Base-by-base conservation (phyloP, 805 yeast genomes). In the Candida alai region DNA sequence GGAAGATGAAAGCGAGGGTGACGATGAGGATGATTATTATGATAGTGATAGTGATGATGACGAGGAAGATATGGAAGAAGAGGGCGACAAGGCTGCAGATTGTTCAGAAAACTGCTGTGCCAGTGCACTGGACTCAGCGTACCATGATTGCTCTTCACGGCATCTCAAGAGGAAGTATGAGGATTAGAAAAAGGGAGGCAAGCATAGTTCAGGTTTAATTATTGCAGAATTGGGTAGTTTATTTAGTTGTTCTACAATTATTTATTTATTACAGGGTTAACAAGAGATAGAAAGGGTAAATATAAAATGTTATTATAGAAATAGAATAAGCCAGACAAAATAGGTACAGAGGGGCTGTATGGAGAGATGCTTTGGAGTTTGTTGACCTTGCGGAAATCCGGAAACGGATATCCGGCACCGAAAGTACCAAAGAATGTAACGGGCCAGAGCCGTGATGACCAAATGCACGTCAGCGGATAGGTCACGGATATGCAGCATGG, bases 141-240 rank as follows among this genome's bases (percentile, higher is more conserved):
- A 27, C 8, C 55, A 52, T 34, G 51, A 54, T 9, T 45, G 58
- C 4, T 49, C 58, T 6, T 54, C 60, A 6, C 62, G 63, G 3
- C 62, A 54, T 43, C 37, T 50, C 25, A 43, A 53, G 35, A 31
- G 51, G 30, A 35, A 46, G 24, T 40, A 39, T 24, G 35, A 26
- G 16, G 19, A 26, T 13, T 26, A 6, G 10, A 26, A 5, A 14
- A 26, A 4, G 17, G 17, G 15, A 24, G 15, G 5, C 13, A 24
- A 24, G 11, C 27, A n/a, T 26, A 16, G 5, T 24, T 8, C 28
- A 9, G 14, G 13, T n/a, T 18, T n/a, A n/a, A n/a, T n/a, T 9
- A 24, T 8, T 9, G n/a, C 17, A 13, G 4, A 26, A 3, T 4
- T 6, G 9, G 28, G 16, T 8, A 25, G 6, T n/a, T n/a, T n/a